Conservation (phyloP, 2,329 filamentous ascomycete species). For the Penicillium oxalicum region DNA sequence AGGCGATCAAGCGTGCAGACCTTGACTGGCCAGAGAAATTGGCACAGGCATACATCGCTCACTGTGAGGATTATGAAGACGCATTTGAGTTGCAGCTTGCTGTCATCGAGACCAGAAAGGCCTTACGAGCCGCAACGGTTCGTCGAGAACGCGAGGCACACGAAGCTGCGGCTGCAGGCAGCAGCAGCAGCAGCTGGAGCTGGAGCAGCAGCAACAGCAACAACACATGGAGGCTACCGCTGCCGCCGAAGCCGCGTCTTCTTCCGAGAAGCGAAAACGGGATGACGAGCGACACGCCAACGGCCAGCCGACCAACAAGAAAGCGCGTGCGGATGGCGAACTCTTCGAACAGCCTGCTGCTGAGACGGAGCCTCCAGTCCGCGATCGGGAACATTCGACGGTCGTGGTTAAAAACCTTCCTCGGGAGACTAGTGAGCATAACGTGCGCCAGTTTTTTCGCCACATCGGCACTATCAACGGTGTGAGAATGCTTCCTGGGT, state of each 20-base stretch:
- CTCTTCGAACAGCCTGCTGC: conserved; percentile 25
- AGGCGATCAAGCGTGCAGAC: conserved; percentile 55
- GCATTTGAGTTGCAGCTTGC: conserved; percentile 68
- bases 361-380: conserved; percentile 49
- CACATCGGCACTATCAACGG: conserved; percentile 74
- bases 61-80: conserved; percentile 83
- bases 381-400: conserved; percentile 86
- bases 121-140: conserved; percentile 56
- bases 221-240: conserved; percentile 17
- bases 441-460: conserved; percentile 82
- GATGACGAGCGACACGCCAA: conserved; percentile 51
- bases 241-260: conserved; percentile 13
- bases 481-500: conserved; percentile 61
- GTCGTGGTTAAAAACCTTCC: conserved; percentile 77
- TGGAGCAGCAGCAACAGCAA: background rate
- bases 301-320: conserved; percentile 61
- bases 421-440: conserved; percentile 59
- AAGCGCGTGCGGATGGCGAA: conserved; percentile 49
- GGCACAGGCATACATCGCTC: conserved; percentile 42
- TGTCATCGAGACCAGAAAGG: conserved; percentile 65
- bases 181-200: conserved; percentile 17
- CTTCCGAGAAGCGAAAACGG: conserved; percentile 62
- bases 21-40: conserved; percentile 48
- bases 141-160: conserved; percentile 62
- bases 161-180: conserved; percentile 46